Base-by-base conservation (phyloP, 495 filamentous ascomycete genomes). In the Penicillium coffeae region DNA sequence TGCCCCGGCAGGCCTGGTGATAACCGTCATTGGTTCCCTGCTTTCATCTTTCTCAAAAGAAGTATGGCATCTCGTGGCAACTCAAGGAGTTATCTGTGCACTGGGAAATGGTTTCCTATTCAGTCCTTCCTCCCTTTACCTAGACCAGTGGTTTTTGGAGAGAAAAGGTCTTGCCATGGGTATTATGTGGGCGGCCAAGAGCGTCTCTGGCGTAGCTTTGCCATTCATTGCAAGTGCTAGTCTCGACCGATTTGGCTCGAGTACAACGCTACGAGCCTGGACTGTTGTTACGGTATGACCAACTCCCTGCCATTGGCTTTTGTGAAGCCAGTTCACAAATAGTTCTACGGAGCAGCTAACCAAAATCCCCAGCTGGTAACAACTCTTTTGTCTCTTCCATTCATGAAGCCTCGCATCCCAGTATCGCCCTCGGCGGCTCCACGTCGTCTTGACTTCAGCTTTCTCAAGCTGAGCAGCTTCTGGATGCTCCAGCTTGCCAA, bases 361-460 rank as follows among this genome's bases (percentile, higher is more conserved):
- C 14, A 45, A 14, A 27, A 22, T 27, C 15, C 10, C 4, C 34
- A 68, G 66, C 40, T 75, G 1, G 62, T 84, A 22, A 62, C 72
- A 4, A 74, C 78, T 3, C 64, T 77, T 1, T 72, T 81, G 14
- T 64, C 85, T 5, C 60, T 82, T 16, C 72, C 70, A 27, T 84
- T 77, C 58, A 69, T 86, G 59, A 74, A 76, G 48, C 77, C 82
- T 5, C 75, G 80, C 3, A 62, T 84, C 30, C 82, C 83, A 20
- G 50, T 74, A 0, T 63, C 65, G 8, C 46, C 45, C 27, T 63
- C 45, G 8, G 47, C 51, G 21, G 49, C 58, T 37, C 56, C 38
- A 36, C 70, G 58, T 36, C 72, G 56, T 21, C 56, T 81, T 18
- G 65, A 70, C 38, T 65, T 81, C 21, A 48, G 60, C 30, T 86